Evolutionary conservation across 2,329 filamentous ascomycete species (phyloP), one percentile per base, ranked within the genome.

Genomic region (Arthrobotrys pseudoclavata): DNA sequence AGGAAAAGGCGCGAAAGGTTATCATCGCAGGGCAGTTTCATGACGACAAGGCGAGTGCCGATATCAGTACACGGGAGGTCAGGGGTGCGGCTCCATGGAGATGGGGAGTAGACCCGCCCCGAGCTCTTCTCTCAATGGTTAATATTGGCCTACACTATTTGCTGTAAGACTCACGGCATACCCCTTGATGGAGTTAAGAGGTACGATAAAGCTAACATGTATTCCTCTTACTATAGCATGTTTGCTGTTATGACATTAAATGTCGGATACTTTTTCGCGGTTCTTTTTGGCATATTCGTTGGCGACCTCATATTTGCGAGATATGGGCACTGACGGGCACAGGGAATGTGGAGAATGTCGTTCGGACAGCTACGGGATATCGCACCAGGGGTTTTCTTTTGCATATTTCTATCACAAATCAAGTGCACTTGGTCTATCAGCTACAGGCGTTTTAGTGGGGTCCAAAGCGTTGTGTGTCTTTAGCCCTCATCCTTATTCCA

Each of bases 181-280:
- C 5, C n/a, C 53, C 29, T 40, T n/a, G 37, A 12, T n/a, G 37
- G 37, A 5, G 29, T 31, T 31, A n/a, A n/a, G 29, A 31, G 12
- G 22, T 18, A 26, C 10, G n/a, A 10, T 37, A 31, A 12, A 52
- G 24, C 79, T 18, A 72, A 42, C 29, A 45, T 67, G 31, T 63
- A 12, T 47, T 20, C 24, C 26, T 40, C 53, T 77, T 70, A 24
- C 79, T 81, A 66, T 81, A 97, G 94, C 76, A 97, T 97, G 94
- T 85, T 97, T 85, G 92, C 92, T 13, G 91, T 96, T 82, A 97
- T 96, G 93, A 94, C 92, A 0, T 89, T 93, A 86, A 96, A 96
- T 81, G 88, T 95, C 15, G 93, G 92, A 12, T 96, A 96, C 83
- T 95, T 95, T 83, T 84, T 93, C 68, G 94, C 92, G 0, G 87